Evolutionary conservation across 2,329 filamentous ascomycete genomes (phyloP).

Genomic region (Venturia nashicola): DNA sequence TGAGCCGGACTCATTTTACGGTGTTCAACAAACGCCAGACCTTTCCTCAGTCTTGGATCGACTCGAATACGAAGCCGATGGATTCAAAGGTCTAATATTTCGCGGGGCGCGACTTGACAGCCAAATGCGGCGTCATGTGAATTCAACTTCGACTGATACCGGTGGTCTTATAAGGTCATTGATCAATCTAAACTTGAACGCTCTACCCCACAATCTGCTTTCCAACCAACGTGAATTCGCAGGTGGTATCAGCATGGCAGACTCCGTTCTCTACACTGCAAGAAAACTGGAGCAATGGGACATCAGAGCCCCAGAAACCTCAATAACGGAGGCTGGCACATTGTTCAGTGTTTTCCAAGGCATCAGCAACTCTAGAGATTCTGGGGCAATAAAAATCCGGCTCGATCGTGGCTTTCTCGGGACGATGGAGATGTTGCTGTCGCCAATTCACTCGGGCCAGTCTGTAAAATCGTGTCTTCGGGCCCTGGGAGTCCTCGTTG

Average conservation of each 20-base stretch:
- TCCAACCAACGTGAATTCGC: constrained; percentile 52
- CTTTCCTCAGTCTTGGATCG: constrained; percentile 67
- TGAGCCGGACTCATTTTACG: constrained; percentile 94
- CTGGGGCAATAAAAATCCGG: constrained; percentile 39
- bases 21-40: constrained; percentile 65
- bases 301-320: constrained; percentile 56
- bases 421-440: constrained; percentile 42
- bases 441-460: constrained; percentile 37
- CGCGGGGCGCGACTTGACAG: constrained; percentile 85
- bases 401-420: constrained; percentile 50
- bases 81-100: constrained; percentile 77
- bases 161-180: constrained; percentile 65
- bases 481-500: constrained; percentile 60
- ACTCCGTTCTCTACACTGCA: constrained; percentile 67
- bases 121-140: constrained; percentile 53
- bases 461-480: constrained; percentile 44
- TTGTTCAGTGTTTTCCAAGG: constrained; percentile 74
- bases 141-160: constrained; percentile 45
- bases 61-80: constrained; percentile 81
- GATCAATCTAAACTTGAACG: constrained; percentile 70
- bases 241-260: constrained; percentile 45
- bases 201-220: constrained; percentile 69
- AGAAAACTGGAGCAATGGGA: constrained; percentile 86
- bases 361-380: constrained; percentile 53
- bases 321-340: constrained; percentile 51